Evolutionary conservation across 202 grass and related monocot species (phyloP), one percentile per base, ranked within the genome.

Genomic region (Setaria viridis): DNA sequence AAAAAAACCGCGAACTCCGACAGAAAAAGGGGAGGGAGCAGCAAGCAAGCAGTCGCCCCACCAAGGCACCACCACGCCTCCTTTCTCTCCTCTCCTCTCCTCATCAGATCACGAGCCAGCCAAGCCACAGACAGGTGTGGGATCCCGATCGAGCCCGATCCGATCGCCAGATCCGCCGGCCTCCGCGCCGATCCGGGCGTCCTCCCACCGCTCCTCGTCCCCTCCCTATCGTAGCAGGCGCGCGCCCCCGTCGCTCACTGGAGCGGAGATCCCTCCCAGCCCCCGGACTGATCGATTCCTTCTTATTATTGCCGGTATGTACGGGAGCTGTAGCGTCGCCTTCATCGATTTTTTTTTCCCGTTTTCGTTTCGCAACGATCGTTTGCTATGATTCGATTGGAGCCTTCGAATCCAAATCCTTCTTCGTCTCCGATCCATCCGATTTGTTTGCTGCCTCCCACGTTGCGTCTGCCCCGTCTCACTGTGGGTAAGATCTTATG

Each of bases 91-190:
- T 25, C 25, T 25, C 25, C 25, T 25, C 25, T 25, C 25, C 25
- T 45, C 79, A 20, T 70, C 79, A 82, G 66, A 71, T 82, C 79
- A 82, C 79, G 66, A 56, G 65, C 64, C 47, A 37, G 39, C 39
- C 5, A 41, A 41, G 39, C 4, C 39, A 41, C 39, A 41, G 11
- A 70, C 35, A 29, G n/a, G 39, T 41, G 32, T 25, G 30, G 64
- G 66, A 25, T 41, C 51, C 32, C 33, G 51, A 19, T 30, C 43
- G 62, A 80, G 29, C 46, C 49, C 79, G 79, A 82, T 82, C 79
- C 66, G 66, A 71, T 82, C 79, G 66, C 79, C 51, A 71, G 79
- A 82, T 82, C 80, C 67, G 80, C 80, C 80, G 80, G 37, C 80
- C 80, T 72, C 54, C 68, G 54, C 54, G 67, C 80, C 67, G 80